Evolutionary conservation across 139 green algal species (phyloP), one percentile per base, ranked within the genome.

Genomic region (Yamagishiella unicocca): DNA sequence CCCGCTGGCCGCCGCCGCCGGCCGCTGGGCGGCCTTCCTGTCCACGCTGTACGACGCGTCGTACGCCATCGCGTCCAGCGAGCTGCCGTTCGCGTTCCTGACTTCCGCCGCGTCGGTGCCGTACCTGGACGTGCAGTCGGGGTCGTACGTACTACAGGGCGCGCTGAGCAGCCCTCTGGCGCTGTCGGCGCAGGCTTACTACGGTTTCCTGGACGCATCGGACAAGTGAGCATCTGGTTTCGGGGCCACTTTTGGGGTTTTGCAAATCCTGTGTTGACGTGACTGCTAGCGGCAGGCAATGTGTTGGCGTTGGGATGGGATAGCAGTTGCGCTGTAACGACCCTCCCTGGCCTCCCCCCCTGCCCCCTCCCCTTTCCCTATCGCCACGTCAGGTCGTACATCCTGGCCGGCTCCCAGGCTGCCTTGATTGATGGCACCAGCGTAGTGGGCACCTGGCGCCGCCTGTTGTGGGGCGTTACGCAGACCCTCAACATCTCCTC

Each of bases 141-240:
- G 80, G 45, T 83, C n/a, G 42, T 91, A 85, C 81, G 79, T 90
- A 29, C 86, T 85, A 35, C 79, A 68, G 73, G 73, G n/a, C 27
- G 73, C 61, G 70, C 38, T 58, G 70, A 77, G 21, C 70, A 77
- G 70, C 40, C 35, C 42, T 3, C 7, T 80, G 33, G 89, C 75
- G 8, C 76, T 90, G 10, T 83, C 46, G 1, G 82, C 89, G 4
- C 35, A 21, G 27, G 24, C 87, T 43, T 62, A 87, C 71, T 92
- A 92, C 38, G 89, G 89, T 17, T 92, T 92, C 50, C 25, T 33
- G 10, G 76, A 81, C 2, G 85, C 84, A 31, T 61, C 79, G 35
- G 62, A 8, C 40, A 42, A 66, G 79, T 83, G 45, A 43, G 73
- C 2, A 29, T 2, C 4, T 2, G 24, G 37, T n/a, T 24, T 35